Base-by-base conservation (phyloP, 441 rosid genomes). In the Adansonia gregorii region DNA sequence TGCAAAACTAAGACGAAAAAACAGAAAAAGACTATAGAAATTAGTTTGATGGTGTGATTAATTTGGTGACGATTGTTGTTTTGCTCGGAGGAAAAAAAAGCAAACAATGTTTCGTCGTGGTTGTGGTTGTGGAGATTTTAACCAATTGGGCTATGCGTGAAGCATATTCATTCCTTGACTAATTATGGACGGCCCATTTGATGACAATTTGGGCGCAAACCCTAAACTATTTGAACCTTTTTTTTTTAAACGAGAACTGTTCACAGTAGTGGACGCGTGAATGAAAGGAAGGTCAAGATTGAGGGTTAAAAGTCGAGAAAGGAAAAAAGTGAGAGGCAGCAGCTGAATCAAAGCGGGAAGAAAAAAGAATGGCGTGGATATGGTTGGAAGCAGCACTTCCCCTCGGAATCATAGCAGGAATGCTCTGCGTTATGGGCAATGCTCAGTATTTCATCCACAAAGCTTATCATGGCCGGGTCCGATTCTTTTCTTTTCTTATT, bases 331-430 rank as follows among this genome's bases (percentile, higher is more conserved):
- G 45, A 41, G 45, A 17, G 22, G 8, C 8, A 7, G 11, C 19
- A 56, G 61, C 39, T 35, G 24, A 56, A 56, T 56, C 24, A 56
- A 7, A 17, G 61, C 61, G 0, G 61, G 61, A 9, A 56, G 5
- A 35, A 35, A 35, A 54, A 67, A 61, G 54, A 46, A 94, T 94
- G 98, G 39, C 88, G 80, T 92, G 85, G 91, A 54, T 80, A 66
- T 91, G 93, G 95, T 58, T 96, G 67, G 98, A 96, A 91, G 96
- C 98, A 46, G 86, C 84, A 11, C 79, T 96, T 45, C 98, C 99
- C 11, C 91, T 96, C 0, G 98, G 97, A 68, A 93, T 96, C 84
- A 96, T 93, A 51, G 99, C 94, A 8, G 99, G 98, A 59, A 93
- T 93, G 97, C 93, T 96, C 3, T 87, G 93, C 65, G 78, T 89